phyloP scores from a whole-genome alignment of 768 basidiomycete species.

The button mushroom (Agaricus bisporus) region DNA sequence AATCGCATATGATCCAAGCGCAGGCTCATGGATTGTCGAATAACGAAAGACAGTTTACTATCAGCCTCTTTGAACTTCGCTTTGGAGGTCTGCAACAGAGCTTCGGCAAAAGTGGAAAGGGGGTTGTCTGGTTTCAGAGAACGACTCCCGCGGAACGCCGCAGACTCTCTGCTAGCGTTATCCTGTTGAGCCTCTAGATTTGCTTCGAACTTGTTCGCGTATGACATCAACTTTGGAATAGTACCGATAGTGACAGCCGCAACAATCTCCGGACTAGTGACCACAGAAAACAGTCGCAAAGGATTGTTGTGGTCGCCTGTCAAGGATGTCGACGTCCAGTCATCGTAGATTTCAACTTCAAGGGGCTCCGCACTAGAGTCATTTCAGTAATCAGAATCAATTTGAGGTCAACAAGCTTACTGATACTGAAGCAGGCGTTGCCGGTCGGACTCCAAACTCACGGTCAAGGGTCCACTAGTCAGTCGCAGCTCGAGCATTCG shows the following conservation, averaged over 20 bases:
- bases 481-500: conserved; percentile 70
- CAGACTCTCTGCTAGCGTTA: conserved; percentile 75
- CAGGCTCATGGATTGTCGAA: conserved; percentile 72
- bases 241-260: conserved; percentile 68
- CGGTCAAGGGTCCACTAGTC: conserved; percentile 64
- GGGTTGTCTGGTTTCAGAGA: conserved; percentile 73
- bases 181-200: conserved; percentile 69
- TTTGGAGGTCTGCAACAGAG: conserved; percentile 72
- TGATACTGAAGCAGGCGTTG: conserved; percentile 70
- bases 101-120: conserved; percentile 79
- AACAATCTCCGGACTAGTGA: conserved; percentile 63
- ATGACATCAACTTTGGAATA: conserved; percentile 70
- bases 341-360: conserved; percentile 67
- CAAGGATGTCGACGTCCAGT: conserved; percentile 60
- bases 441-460: conserved; percentile 69
- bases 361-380: conserved; percentile 67
- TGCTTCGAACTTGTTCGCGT: conserved; percentile 66
- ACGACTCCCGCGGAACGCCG: conserved; percentile 68
- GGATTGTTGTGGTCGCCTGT: conserved; percentile 35
- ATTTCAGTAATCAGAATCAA: neutral
- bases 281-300: conserved; percentile 68
- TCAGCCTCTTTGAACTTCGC: conserved; percentile 67
- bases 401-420: conserved; percentile 33
- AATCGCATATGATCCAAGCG: conserved; percentile 59
- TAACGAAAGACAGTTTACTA: conserved; percentile 47